Base-by-base conservation (phyloP, 139 green algal genomes). In the Micromonas commoda region DNA sequence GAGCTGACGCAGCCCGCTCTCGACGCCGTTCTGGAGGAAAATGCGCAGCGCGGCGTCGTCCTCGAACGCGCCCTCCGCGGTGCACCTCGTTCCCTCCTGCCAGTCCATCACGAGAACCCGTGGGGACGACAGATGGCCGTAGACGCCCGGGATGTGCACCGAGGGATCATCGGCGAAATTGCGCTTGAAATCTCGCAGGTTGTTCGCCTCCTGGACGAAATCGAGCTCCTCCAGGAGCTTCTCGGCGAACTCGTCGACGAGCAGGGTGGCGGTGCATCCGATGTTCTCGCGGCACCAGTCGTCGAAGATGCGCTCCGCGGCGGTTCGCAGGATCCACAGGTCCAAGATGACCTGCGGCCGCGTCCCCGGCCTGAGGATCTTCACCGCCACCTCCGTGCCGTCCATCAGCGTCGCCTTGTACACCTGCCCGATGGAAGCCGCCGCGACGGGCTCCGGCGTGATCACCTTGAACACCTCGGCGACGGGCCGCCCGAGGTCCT, bases 191-290 rank as follows among this genome's bases (percentile, higher is more conserved):
- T 96, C 92, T 80, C 87, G 81, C 37, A 97, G 91, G 89, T 97
- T 97, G 67, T 87, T 83, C 16, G 91, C 90, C 85, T 97, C 93
- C 38, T 77, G 90, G 67, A 85, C 73, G 78, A 97, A 99, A 85
- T 99, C 93, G 84, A 98, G 87, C 86, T 99, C 95, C 87, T 97
- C 94, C 77, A 97, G 85, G 38, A 99, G 83, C 83, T 97, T 97
- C 87, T 97, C 87, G 0, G 91, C 95, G 86, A 98, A 97, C 86
- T 98, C 95, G 81, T 99, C 95, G 45, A 97, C 91, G 68, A 98
- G 92, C 37, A 98, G 87, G 86, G 92, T 39, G 3, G 91, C 89
- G 71, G 96, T 90, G 86, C 92, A 97, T 37, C 92, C 91, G 76
- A 98, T 82, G n/a, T 90, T 89, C 74, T 77, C 54, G 51, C 82